Evolutionary conservation across 306 rosid genomes (phyloP).

Genomic region (Corylus avellana): DNA sequence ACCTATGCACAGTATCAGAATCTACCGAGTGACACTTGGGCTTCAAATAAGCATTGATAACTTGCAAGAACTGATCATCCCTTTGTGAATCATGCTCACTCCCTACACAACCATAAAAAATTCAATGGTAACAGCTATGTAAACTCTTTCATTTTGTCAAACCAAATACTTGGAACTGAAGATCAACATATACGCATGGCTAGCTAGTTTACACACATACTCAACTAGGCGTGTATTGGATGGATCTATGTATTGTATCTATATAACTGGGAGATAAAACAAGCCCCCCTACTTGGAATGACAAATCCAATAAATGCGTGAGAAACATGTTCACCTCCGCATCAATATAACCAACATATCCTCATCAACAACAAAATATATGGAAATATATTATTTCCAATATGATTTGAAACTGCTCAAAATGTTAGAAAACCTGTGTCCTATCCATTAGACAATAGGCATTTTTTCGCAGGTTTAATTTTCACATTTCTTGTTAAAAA

Average conservation of each 20-base stretch:
- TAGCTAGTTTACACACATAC: not conserved
- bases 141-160: conserved; percentile 5
- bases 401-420: not conserved
- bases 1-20: conserved; percentile 65
- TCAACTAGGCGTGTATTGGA: not conserved
- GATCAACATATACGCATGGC: conserved; percentile 5
- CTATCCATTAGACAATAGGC: not conserved
- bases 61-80: conserved; percentile 44
- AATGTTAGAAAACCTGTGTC: not conserved
- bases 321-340: not conserved
- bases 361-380: not conserved
- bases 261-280: not conserved
- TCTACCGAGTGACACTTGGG: conserved; percentile 77
- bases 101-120: conserved; percentile 44
- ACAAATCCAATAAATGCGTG: conserved; percentile 6
- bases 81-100: conserved; percentile 20
- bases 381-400: not conserved
- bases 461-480: not conserved
- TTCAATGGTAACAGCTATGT: conserved; percentile 13
- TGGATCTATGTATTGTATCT: no score
- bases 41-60: conserved; percentile 68
- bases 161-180: not conserved
- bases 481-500: not conserved
- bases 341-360: not conserved
- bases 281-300: not conserved